phyloP scores from a whole-genome alignment of 78 protist species.

The Goniomonas avonlea region DNA sequence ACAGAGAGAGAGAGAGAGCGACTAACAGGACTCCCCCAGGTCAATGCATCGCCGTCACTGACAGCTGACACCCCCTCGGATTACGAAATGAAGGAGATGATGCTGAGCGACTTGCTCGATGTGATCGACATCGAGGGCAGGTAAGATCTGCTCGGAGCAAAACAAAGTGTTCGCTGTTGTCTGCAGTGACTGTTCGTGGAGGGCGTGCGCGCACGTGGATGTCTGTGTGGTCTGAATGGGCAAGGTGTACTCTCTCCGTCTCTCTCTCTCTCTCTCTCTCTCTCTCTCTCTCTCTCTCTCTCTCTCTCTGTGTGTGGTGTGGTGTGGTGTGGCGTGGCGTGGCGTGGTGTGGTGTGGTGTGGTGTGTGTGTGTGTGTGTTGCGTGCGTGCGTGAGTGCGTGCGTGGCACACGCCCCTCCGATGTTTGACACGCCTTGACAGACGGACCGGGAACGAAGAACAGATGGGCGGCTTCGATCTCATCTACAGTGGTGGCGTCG shows the following conservation, averaged over 20 bases:
- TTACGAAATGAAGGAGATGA: constrained; percentile 3
- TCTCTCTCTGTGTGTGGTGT: too few relatives aligned
- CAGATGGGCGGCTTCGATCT: constrained; percentile 47
- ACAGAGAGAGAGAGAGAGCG: neutral
- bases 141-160: neutral
- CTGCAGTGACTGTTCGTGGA: too few relatives aligned
- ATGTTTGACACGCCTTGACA: neutral
- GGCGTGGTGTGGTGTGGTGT: too few relatives aligned
- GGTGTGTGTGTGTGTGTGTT: too few relatives aligned
- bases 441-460: neutral
- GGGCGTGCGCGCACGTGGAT: too few relatives aligned
- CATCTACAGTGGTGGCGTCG: constrained; percentile 30
- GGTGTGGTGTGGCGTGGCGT: too few relatives aligned
- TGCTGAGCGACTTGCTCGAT: constrained; percentile 14
- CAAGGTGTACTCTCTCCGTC: neutral
- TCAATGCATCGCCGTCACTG: constrained; percentile 66
- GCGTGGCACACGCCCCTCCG: neutral
- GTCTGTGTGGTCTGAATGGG: too few relatives aligned
- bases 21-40: neutral
- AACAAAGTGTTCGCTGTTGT: too few relatives aligned
- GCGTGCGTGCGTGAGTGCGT: neutral
- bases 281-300: too few relatives aligned
- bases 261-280: neutral
- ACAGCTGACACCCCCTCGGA: constrained; percentile 46
- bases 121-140: constrained; percentile 11